Evolutionary conservation across 2,329 filamentous ascomycete species (phyloP).

Genomic region (Alternaria consortialis): DNA sequence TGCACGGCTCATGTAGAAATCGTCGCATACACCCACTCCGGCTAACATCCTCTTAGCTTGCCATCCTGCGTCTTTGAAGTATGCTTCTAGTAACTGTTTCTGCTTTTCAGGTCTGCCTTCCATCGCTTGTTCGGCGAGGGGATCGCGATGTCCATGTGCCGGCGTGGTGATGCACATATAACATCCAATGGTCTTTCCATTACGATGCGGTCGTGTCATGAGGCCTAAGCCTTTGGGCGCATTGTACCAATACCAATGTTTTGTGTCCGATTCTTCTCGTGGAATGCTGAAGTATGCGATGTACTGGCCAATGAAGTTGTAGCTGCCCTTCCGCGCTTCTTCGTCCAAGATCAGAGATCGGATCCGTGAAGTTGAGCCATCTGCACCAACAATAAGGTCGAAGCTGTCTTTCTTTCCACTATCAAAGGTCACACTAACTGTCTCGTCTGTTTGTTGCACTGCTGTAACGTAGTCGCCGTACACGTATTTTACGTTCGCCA

Average conservation of each 20-base stretch:
- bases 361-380: constrained; percentile 38
- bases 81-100: constrained; percentile 50
- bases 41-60: constrained; percentile 55
- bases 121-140: constrained; percentile 27
- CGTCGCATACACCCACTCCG: constrained; percentile 50
- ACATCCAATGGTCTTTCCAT: constrained; percentile 33
- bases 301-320: constrained; percentile 37
- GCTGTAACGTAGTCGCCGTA: constrained; percentile 25
- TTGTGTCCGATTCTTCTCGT: constrained; percentile 26
- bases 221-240: constrained; percentile 32
- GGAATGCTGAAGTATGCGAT: constrained; percentile 46
- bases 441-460: constrained; percentile 29
- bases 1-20: constrained; percentile 60
- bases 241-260: constrained; percentile 38
- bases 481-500: constrained; percentile 14
- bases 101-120: constrained; percentile 50
- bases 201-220: constrained; percentile 39
- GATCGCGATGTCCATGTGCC: constrained; percentile 15
- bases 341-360: constrained; percentile 38
- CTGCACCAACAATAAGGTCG: constrained; percentile 43
- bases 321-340: constrained; percentile 24
- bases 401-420: constrained; percentile 33
- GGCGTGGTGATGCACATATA: constrained; percentile 38
- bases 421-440: constrained; percentile 34
- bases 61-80: constrained; percentile 57